phyloP scores from a whole-genome alignment of 345 rosid species.

The Gossypium stocksii region DNA sequence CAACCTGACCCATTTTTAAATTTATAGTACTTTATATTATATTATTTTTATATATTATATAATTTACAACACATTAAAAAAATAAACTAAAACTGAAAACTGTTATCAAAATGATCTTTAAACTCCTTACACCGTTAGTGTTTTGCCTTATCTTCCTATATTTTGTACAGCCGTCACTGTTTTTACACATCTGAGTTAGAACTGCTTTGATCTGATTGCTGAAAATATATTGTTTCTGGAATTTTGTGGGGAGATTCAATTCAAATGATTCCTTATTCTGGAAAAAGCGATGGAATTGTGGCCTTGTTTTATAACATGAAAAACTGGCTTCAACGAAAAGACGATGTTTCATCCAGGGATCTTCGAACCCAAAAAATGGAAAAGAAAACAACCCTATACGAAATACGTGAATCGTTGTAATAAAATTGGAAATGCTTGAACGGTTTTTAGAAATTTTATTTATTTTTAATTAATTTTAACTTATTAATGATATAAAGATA shows the following conservation, averaged over 20 bases:
- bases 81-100: background rate
- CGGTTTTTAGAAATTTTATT: too few relatives aligned
- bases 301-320: background rate
- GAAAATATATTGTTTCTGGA: background rate
- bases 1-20: too few relatives aligned
- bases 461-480: too few relatives aligned
- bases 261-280: background rate
- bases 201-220: conserved; percentile 4
- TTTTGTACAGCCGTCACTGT: background rate
- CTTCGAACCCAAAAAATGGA: background rate
- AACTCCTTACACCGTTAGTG: background rate
- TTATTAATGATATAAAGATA: too few relatives aligned
- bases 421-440: background rate
- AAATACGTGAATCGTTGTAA: background rate
- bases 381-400: too few relatives aligned
- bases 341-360: background rate
- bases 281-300: background rate
- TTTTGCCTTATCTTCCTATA: too few relatives aligned
- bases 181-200: background rate
- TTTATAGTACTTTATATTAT: too few relatives aligned
- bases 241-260: background rate
- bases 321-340: background rate
- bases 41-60: too few relatives aligned
- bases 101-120: conserved; percentile 12
- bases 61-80: too few relatives aligned